A percentile compares a stretch with the other conserved stretches of the same genome.
Conservation (phyloP, 192 early-diverging fungal species). For the Mortierella antarctica region DNA sequence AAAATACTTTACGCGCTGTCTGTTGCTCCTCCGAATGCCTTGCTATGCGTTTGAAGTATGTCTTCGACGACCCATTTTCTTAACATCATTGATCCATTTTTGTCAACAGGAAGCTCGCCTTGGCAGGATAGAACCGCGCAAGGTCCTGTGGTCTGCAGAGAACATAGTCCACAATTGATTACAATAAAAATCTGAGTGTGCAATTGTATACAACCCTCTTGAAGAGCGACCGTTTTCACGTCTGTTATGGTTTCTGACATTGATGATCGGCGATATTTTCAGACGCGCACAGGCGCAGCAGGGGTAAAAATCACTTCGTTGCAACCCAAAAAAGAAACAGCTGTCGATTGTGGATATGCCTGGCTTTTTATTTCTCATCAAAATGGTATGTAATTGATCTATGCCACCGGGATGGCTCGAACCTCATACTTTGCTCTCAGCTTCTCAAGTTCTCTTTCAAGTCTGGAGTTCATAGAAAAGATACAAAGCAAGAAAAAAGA, state of each 20-base stretch:
- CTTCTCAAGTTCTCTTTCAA: slow-evolving; percentile 56
- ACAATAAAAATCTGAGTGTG: no score
- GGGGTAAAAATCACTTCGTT: not conserved
- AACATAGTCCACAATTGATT: no score
- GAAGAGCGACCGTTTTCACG: no score
- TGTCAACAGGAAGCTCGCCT: no score
- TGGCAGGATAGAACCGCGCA: no score
- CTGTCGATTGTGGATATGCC: not conserved
- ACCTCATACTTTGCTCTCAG: slow-evolving; percentile 41
- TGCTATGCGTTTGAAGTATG: not conserved
- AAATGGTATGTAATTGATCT: not conserved
- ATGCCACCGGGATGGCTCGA: slow-evolving; percentile 31
- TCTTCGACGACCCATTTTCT: no score
- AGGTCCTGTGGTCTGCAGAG: no score
- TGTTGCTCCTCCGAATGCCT: not conserved
- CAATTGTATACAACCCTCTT: no score
- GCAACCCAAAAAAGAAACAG: not conserved
- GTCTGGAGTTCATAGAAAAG: slow-evolving; percentile 5
- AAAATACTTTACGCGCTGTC: not conserved
- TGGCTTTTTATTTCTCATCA: slow-evolving; percentile 2
- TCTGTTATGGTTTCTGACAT: no score
- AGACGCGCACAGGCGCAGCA: not conserved
- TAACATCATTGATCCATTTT: no score
- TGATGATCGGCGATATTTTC: no score
- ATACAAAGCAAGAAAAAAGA: not conserved